Evolutionary conservation across 225 moss, liverwort and hornwort species (phyloP).

Genomic region (Neckera pumila): DNA sequence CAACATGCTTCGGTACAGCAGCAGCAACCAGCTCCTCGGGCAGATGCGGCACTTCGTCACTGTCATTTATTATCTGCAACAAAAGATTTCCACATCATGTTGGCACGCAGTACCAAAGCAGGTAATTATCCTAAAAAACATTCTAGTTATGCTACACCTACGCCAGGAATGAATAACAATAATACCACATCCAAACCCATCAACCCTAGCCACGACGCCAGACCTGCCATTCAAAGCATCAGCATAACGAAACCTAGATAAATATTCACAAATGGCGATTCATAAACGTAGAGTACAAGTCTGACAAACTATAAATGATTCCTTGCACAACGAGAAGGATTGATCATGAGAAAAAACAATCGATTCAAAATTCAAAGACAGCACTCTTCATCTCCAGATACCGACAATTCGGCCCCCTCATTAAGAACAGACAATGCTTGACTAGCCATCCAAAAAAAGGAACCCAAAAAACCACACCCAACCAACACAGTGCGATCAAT

Average conservation of each 20-base stretch:
- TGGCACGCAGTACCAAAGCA: neutral
- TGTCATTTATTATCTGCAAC: slow-evolving; percentile 16
- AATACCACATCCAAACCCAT: neutral
- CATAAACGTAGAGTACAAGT: neutral
- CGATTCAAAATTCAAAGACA: neutral
- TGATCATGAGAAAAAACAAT: neutral
- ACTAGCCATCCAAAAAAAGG: neutral
- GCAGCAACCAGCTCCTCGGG: slow-evolving; percentile 61
- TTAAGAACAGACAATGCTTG: neutral
- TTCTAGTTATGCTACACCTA: neutral
- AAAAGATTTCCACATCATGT: neutral
- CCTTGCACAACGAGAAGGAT: neutral
- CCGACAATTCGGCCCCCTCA: neutral
- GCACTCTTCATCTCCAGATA: neutral
- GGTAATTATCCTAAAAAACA: neutral
- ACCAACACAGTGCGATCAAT: neutral
- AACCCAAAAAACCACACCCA: neutral
- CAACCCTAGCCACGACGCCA: neutral
- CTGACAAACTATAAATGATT: neutral
- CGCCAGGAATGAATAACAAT: neutral
- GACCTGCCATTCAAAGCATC: neutral
- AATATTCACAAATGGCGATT: neutral
- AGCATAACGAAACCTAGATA: neutral
- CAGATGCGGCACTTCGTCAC: slow-evolving; percentile 13
- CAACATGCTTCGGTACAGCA: slow-evolving; percentile 77